These are phyloP conservation scores for Porphyrellus sp. DNA, from an alignment of 1,284 basidiomycete genomes.

Conservation along the genomic window DNA sequence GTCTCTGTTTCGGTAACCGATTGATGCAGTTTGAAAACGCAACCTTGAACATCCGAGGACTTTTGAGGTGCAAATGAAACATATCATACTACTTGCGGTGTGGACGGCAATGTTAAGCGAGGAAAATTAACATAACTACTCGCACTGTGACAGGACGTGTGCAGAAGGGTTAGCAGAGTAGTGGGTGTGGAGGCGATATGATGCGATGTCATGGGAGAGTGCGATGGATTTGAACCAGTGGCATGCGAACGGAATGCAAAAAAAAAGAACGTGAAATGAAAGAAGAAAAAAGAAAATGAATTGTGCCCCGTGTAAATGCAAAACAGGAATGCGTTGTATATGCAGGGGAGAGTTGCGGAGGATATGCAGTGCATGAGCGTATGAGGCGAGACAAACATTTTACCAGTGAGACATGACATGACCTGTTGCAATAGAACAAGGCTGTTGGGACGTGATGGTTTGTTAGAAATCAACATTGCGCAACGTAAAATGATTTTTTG, in stretches of 20 bases:
- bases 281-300: conserved; percentile 12
- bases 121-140: conserved; percentile 17
- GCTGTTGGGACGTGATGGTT: conserved; percentile 3
- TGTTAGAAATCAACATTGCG: conserved; percentile 16
- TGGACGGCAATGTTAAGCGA: conserved; percentile 11
- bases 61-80: conserved; percentile 9
- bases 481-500: conserved; percentile 20
- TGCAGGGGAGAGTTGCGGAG: conserved; percentile 23
- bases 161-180: conserved; percentile 15
- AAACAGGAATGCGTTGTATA: conserved; percentile 27
- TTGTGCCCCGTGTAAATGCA: conserved; percentile 16
- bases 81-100: conserved; percentile 31
- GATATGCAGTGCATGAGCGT: conserved; percentile 25
- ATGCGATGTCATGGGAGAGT: conserved; percentile 21
- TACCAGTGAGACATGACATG: conserved; percentile 23
- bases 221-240: conserved; percentile 20
- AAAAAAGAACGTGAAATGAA: too few species aligned
- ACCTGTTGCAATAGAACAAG: conserved; percentile 13
- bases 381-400: conserved; percentile 13
- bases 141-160: conserved; percentile 10
- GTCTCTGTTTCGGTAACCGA: background rate
- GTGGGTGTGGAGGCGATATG: conserved; percentile 1
- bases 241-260: conserved; percentile 29
- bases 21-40: background rate
- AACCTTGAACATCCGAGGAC: background rate